Conservation (phyloP, 129 eudicot genomes). For the Deinandra increscens region DNA sequence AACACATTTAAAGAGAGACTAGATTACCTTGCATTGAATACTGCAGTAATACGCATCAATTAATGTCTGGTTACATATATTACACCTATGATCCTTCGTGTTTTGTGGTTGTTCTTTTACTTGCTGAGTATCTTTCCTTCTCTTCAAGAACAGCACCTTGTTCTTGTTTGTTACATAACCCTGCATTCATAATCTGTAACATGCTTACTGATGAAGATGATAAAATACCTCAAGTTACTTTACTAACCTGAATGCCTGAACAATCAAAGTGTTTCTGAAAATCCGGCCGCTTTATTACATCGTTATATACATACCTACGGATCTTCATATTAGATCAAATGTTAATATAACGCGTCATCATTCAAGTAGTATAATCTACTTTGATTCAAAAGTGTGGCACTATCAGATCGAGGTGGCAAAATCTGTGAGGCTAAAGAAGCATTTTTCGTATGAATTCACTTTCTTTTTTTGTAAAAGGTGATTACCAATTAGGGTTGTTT, state of each 20-base stretch:
- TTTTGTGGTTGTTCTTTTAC: constrained; percentile 25
- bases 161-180: constrained; percentile 46
- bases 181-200: constrained; percentile 18
- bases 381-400: too few relatives aligned
- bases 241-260: constrained; percentile 49
- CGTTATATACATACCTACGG: constrained; percentile 40
- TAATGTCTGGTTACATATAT: constrained; percentile 38
- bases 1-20: background rate
- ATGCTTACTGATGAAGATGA: background rate
- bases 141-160: constrained; percentile 44
- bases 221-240: background rate
- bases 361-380: too few relatives aligned
- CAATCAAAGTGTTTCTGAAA: constrained; percentile 46
- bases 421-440: too few relatives aligned
- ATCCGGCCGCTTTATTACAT: constrained; percentile 47
- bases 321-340: constrained; percentile 28
- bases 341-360: background rate
- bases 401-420: too few relatives aligned
- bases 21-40: constrained; percentile 45
- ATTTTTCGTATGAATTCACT: too few relatives aligned
- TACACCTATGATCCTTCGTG: constrained; percentile 32
- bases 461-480: too few relatives aligned
- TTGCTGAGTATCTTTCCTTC: constrained; percentile 27
- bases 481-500: too few relatives aligned
- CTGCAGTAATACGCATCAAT: constrained; percentile 44